Evolutionary conservation across 768 basidiomycete species (phyloP).

Genomic region (Phylloporus sp.): DNA sequence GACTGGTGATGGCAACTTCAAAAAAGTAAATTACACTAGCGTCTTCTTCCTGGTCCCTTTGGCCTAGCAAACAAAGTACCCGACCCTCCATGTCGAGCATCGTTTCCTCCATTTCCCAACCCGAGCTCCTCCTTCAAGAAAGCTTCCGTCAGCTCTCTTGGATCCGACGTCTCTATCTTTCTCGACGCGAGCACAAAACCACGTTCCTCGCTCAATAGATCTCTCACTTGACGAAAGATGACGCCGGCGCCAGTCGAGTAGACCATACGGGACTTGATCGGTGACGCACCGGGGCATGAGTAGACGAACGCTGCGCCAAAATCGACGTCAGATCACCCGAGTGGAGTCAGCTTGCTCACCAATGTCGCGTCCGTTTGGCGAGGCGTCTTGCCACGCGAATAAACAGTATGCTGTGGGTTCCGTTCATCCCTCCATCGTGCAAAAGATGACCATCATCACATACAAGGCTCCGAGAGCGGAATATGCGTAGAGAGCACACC

Average conservation of each 20-base stretch:
- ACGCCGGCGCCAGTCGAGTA: constrained; percentile 69
- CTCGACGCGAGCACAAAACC: constrained; percentile 42
- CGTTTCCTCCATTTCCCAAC: constrained; percentile 13
- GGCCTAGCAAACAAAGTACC: constrained; percentile 63
- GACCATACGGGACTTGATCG: constrained; percentile 83
- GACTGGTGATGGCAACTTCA: constrained; percentile 3
- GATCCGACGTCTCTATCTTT: constrained; percentile 83
- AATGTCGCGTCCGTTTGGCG: constrained; percentile 50
- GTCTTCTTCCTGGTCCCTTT: constrained; percentile 59
- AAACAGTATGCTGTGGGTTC: constrained; percentile 48
- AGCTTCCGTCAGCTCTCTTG: constrained; percentile 60
- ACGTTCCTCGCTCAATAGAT: constrained; percentile 41
- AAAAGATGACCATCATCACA: constrained; percentile 1
- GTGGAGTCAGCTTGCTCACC: constrained; percentile 36
- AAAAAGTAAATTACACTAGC: constrained; percentile 19
- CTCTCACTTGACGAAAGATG: constrained; percentile 54
- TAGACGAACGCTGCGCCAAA: constrained; percentile 76
- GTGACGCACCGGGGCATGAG: constrained; percentile 77
- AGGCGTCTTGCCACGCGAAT: constrained; percentile 56
- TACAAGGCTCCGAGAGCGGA: constrained; percentile 56
- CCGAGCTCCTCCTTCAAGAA: constrained; percentile 59
- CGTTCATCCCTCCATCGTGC: neutral
- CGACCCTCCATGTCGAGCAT: constrained; percentile 11
- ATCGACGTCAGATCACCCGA: constrained; percentile 1
- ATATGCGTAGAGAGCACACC: constrained; percentile 45